Conservation (phyloP, 192 early-diverging fungal species). For the Coemansia sp. region DNA sequence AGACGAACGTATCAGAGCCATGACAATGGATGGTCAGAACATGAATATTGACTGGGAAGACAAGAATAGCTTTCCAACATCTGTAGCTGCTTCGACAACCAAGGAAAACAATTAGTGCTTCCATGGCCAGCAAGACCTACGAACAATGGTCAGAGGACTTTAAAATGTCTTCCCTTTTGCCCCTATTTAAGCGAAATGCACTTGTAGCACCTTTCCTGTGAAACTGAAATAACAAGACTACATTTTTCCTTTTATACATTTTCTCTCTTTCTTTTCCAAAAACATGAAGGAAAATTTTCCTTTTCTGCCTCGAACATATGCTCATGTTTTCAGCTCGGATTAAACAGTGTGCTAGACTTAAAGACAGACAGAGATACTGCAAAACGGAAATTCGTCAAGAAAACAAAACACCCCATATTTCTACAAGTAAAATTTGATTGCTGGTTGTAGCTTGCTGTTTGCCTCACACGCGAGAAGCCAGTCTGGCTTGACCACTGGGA, state of each 20-base stretch:
- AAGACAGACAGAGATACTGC: too few species aligned
- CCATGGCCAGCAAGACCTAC: background rate
- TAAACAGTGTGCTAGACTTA: too few species aligned
- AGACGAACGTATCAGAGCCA: background rate
- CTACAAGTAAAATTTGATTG: conserved; percentile 47
- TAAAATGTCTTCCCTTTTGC: too few species aligned
- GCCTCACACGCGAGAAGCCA: conserved; percentile 92
- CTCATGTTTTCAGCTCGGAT: too few species aligned
- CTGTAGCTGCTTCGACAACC: background rate
- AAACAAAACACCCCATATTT: background rate
- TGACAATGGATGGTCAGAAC: background rate
- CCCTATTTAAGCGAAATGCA: background rate
- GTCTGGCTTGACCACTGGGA: conserved; percentile 93
- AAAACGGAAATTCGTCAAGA: background rate
- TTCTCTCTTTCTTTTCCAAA: background rate
- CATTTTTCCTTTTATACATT: too few species aligned
- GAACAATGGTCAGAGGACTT: background rate
- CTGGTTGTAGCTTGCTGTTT: conserved; percentile 84
- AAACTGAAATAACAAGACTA: background rate
- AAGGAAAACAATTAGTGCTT: background rate
- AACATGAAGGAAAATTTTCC: background rate
- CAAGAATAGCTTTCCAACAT: background rate
- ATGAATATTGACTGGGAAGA: conserved; percentile 6
- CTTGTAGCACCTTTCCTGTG: background rate
- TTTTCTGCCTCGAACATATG: background rate